phyloP scores from a whole-genome alignment of 257 asterid species.

The Nicotiana paniculata region DNA sequence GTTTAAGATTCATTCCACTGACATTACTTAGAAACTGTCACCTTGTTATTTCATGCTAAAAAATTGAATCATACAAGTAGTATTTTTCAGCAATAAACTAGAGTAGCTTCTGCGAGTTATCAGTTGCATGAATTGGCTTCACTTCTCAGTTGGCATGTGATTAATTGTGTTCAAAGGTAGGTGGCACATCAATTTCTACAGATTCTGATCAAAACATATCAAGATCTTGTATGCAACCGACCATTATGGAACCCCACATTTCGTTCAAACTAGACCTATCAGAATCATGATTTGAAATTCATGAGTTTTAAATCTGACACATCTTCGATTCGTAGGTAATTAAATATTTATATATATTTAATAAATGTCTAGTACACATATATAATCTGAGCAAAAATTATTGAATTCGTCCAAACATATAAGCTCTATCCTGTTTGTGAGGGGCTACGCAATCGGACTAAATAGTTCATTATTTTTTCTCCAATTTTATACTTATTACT shows the following conservation, averaged over 20 bases:
- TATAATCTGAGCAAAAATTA: too few relatives aligned
- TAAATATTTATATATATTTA: too few relatives aligned
- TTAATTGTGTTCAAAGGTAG: background rate
- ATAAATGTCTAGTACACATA: too few relatives aligned
- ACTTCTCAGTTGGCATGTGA: background rate
- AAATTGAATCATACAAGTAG: too few relatives aligned
- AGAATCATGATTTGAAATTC: background rate
- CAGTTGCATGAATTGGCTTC: background rate
- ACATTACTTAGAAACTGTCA: background rate
- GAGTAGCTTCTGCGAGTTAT: background rate
- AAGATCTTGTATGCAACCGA: background rate
- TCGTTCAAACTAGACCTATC: background rate
- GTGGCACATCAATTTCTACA: background rate
- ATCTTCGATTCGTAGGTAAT: too few relatives aligned
- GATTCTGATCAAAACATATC: background rate
- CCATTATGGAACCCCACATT: background rate
- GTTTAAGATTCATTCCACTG: background rate
- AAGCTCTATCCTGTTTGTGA: too few relatives aligned
- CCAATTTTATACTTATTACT: too few relatives aligned
- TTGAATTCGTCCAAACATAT: too few relatives aligned
- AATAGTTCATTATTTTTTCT: too few relatives aligned
- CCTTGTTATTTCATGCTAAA: background rate
- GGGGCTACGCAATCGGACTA: too few relatives aligned
- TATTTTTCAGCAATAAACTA: background rate
- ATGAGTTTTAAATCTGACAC: too few relatives aligned